phyloP scores from a whole-genome alignment of 2,329 filamentous ascomycete species.

The Endoconidiophora laricicola region DNA sequence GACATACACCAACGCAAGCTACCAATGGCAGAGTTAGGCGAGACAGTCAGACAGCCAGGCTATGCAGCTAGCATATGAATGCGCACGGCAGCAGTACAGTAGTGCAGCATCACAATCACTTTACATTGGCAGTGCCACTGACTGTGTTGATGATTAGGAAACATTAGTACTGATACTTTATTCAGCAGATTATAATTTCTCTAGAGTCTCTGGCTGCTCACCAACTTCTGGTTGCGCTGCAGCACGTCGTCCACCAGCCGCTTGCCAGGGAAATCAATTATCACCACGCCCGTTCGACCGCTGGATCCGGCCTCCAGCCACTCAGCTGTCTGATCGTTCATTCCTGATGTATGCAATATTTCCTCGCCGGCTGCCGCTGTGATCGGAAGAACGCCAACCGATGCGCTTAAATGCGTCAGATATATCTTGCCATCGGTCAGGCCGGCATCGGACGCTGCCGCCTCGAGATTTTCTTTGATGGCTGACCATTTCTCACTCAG shows the following conservation, averaged over 20 bases:
- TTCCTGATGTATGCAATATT: constrained; percentile 21
- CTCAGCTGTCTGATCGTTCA: constrained; percentile 31
- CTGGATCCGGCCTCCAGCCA: constrained; percentile 21
- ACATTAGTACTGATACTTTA: too few relatives aligned
- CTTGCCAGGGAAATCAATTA: constrained; percentile 31
- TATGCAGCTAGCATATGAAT: too few relatives aligned
- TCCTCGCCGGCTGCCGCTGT: constrained; percentile 29
- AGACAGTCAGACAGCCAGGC: too few relatives aligned
- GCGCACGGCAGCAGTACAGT: too few relatives aligned
- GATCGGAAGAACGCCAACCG: constrained; percentile 21
- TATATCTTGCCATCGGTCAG: constrained; percentile 16
- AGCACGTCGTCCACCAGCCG: constrained; percentile 27
- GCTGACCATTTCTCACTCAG: constrained; percentile 30
- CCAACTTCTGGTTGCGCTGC: constrained; percentile 20
- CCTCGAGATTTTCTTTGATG: constrained; percentile 24
- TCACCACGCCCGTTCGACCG: constrained; percentile 27
- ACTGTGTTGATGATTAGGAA: too few relatives aligned
- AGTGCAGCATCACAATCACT: too few relatives aligned
- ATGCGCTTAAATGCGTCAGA: constrained; percentile 13
- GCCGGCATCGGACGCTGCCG: constrained; percentile 17
- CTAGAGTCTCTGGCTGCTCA: too few relatives aligned
- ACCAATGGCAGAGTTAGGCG: too few relatives aligned
- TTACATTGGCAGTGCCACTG: too few relatives aligned
- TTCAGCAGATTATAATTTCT: too few relatives aligned
- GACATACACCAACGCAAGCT: too few relatives aligned